Evolutionary conservation across 805 yeast genomes (phyloP).

Genomic region (Huiozyma sinensis): DNA sequence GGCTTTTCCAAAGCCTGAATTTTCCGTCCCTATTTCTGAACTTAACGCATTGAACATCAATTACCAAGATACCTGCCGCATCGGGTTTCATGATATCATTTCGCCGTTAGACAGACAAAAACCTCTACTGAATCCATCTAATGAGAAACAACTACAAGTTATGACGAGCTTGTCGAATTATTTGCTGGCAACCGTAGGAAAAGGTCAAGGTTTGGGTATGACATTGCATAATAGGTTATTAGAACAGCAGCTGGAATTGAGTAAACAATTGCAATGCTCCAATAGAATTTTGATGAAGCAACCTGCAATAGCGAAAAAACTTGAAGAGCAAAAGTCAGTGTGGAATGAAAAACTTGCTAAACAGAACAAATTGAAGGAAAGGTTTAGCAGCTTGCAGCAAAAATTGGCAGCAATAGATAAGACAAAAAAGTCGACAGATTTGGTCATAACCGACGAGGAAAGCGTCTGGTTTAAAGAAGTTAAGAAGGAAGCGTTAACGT

Average conservation of each 20-base stretch:
- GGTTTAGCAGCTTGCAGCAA: constrained; percentile 24
- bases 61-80: constrained; percentile 9
- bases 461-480: constrained; percentile 38
- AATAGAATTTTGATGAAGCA: constrained; percentile 15
- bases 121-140: constrained; percentile 13
- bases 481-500: constrained; percentile 21
- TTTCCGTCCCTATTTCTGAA: constrained; percentile 17
- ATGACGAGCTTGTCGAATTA: constrained; percentile 18
- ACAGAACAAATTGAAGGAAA: constrained; percentile 25
- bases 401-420: constrained; percentile 17
- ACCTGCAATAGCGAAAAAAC: constrained; percentile 7
- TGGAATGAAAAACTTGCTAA: constrained; percentile 20
- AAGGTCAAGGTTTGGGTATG: constrained; percentile 27
- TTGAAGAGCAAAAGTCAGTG: constrained; percentile 8
- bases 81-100: constrained; percentile 12
- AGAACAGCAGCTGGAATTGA: constrained; percentile 34
- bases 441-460: constrained; percentile 33
- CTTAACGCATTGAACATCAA: constrained; percentile 8
- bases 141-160: constrained; percentile 20
- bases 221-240: constrained; percentile 28
- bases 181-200: constrained; percentile 11
- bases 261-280: constrained; percentile 30
- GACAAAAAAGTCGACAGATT: constrained; percentile 11
- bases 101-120: constrained; percentile 15
- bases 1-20: neutral